Conservation (phyloP, 1,284 basidiomycete genomes). For the Trichosporon sp. region DNA sequence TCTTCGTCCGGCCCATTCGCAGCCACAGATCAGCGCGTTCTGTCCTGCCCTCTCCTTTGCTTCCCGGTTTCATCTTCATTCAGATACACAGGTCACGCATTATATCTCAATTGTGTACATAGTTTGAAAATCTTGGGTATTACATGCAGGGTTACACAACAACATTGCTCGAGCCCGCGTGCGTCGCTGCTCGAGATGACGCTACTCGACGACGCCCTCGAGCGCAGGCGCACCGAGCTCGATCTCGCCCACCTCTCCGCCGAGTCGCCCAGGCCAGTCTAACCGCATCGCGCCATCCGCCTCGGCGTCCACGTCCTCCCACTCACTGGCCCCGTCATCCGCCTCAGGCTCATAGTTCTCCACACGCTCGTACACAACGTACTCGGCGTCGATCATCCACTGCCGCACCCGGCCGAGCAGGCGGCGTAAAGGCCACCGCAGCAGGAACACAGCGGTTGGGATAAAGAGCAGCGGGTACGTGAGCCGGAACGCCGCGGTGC, state of each 20-base stretch:
- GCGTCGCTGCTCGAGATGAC: neutral
- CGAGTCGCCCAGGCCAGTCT: neutral
- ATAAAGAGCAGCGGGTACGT: constrained; percentile 32
- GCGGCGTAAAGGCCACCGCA: neutral
- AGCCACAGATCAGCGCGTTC: neutral
- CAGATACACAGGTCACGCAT: constrained; percentile 6
- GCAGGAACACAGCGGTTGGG: neutral
- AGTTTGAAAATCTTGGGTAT: constrained; percentile 4
- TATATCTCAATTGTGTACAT: constrained; percentile 16
- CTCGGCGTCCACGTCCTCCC: constrained; percentile 10
- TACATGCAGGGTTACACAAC: constrained; percentile 19
- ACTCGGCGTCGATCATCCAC: constrained; percentile 53
- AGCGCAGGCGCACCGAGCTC: neutral
- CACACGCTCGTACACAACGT: constrained; percentile 51
- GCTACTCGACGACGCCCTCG: neutral
- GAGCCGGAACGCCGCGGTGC: constrained; percentile 31
- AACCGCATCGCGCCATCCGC: constrained; percentile 2
- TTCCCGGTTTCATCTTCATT: neutral
- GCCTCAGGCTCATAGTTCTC: constrained; percentile 49
- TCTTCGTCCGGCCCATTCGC: too few relatives aligned
- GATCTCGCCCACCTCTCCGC: neutral
- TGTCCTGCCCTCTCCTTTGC: neutral
- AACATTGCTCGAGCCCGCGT: constrained; percentile 9
- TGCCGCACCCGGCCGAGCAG: constrained; percentile 34
- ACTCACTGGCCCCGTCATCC: constrained; percentile 19